Evolutionary conservation across 2,329 filamentous ascomycete genomes (phyloP).

Genomic region (Pseudogymnoascus sp.): DNA sequence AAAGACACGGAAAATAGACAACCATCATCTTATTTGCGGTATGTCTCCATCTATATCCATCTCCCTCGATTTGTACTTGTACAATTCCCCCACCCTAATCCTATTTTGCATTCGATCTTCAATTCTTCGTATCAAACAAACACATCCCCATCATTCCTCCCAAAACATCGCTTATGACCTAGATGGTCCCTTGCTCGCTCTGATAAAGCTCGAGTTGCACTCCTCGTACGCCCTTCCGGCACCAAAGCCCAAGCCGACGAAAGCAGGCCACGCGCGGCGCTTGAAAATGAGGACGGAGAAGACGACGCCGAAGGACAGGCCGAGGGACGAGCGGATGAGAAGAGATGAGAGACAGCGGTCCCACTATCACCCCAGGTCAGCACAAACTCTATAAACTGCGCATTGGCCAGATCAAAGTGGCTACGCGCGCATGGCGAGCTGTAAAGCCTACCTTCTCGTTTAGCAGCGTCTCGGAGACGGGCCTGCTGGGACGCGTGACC

Average conservation of each 20-base stretch:
- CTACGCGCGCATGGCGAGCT: background rate
- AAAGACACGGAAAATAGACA: background rate
- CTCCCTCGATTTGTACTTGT: slow-evolving; percentile 2
- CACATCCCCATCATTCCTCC: background rate
- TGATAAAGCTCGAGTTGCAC: slow-evolving; percentile 56
- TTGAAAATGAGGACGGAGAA: slow-evolving; percentile 98
- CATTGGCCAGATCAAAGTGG: slow-evolving; percentile 1
- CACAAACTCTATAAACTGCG: background rate
- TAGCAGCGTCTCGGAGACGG: slow-evolving; percentile 93
- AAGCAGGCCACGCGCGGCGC: slow-evolving; percentile 96
- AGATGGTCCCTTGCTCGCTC: slow-evolving; percentile 20
- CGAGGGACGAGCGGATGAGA: slow-evolving; percentile 92
- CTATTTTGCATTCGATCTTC: background rate
- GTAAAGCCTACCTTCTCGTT: slow-evolving; percentile 78
- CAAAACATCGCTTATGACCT: background rate
- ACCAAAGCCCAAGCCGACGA: slow-evolving; percentile 87
- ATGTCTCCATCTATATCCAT: background rate
- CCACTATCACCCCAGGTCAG: slow-evolving; percentile 56
- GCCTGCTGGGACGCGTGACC: slow-evolving; percentile 62
- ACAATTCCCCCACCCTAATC: slow-evolving; percentile 4
- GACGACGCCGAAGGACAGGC: slow-evolving; percentile 93
- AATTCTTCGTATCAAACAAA: slow-evolving; percentile 6
- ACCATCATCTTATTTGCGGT: background rate
- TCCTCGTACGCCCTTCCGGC: slow-evolving; percentile 96
- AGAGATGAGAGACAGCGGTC: slow-evolving; percentile 96